phyloP scores from a whole-genome alignment of 345 rosid species.

The Populus ilicifolia region DNA sequence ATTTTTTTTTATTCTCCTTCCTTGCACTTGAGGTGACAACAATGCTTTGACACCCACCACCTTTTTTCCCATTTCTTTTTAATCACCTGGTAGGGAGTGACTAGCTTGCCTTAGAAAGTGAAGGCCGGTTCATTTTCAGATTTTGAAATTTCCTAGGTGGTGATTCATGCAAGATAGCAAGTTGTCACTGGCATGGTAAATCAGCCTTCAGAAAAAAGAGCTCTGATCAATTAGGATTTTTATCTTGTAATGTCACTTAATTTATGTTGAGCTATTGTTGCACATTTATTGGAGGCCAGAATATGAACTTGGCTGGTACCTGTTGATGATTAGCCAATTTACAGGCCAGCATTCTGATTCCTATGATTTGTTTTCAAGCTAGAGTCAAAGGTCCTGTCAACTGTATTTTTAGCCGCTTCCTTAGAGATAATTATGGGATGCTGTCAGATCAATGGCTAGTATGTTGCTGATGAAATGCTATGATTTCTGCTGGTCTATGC shows the following conservation, averaged over 20 bases:
- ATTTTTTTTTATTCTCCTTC: not conserved
- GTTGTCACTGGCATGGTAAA: not conserved
- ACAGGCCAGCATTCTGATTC: not conserved
- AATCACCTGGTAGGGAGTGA: not conserved
- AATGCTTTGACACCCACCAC: too few relatives aligned
- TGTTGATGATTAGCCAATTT: not conserved
- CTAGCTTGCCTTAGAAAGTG: not conserved
- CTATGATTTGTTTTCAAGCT: not conserved
- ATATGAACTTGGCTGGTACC: not conserved
- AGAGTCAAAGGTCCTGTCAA: not conserved
- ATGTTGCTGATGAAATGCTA: not conserved
- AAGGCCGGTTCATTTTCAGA: not conserved
- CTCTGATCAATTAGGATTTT: not conserved
- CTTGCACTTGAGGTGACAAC: not conserved
- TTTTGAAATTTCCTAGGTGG: not conserved
- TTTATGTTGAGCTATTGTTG: not conserved
- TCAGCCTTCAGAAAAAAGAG: not conserved
- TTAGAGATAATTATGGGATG: not conserved
- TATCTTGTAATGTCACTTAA: not conserved
- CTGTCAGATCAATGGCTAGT: not conserved
- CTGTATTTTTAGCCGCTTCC: not conserved
- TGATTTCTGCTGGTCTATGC: conserved; percentile 10
- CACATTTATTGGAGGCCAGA: not conserved
- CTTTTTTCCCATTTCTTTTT: not conserved
- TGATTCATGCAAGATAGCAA: not conserved